Evolutionary conservation across 148 eudicot genomes (phyloP), one percentile per base, ranked within the genome.

Genomic region (Beta vulgaris): DNA sequence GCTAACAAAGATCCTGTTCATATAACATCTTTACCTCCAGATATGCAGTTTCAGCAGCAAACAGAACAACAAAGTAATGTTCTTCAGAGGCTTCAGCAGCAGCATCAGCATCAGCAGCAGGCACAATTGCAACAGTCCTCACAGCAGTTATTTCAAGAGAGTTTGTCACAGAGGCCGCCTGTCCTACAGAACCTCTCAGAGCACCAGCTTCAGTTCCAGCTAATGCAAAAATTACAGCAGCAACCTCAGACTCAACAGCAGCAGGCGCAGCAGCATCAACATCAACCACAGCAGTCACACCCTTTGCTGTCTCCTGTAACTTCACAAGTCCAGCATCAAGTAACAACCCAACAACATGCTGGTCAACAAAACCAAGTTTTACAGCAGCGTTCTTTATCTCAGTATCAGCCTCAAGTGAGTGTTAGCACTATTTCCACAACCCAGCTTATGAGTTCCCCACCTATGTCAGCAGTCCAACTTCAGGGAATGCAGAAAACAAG

Each of bases 11-110:
- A 63, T 62, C 48, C 85, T 54, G 66, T 80, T 71, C 91, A 83
- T 59, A 53, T 74, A 73, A 77, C 88, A 62, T 76, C 93, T 12
- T 73, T 87, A 73, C 82, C 87, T 23, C 88, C 84, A 44, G 97
- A 93, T 40, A 71, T 86, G 80, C 97, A 90, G 72, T 88, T 86
- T 82, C 98, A 91, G 81, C 98, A 89, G 76, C 92, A 85, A 80
- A 49, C 84, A 28, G 93, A 90, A 58, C 93, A 89, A 73, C 70
- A 82, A 34, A 48, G 31, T 65, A 80, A 71, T 71, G 63, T 72
- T 43, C 43, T 79, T 21, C 88, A 91, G 63, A 86, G 87, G 80
- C 76, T 86, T 49, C 94, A 85, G 72, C 89, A 85, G 69, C 91
- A 84, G 80, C 91, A 87, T 49, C 94, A 85, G 72, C 89, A 85